Evolutionary conservation across 139 green algal genomes (phyloP), one percentile per base, ranked within the genome.

Genomic region (Eudorina sp.): DNA sequence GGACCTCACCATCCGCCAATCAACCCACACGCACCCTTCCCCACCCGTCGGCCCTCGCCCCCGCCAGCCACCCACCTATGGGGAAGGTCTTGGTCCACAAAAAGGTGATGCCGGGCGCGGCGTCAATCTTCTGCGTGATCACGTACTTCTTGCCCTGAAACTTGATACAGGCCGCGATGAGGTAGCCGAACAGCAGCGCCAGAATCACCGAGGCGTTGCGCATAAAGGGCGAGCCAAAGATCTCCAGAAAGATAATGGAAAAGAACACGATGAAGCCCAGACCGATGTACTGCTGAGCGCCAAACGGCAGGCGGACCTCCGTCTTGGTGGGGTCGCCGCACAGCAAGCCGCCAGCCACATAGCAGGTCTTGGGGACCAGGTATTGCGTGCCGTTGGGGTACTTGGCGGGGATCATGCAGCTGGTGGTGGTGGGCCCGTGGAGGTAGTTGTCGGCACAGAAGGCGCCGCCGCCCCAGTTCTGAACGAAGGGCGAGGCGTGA

Each of bases 211-310:
- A 70, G 29, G 82, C 55, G 85, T 97, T 97, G 34, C 94, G 92
- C 82, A 97, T 90, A 83, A 97, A 97, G 64, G 95, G 95, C 23
- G 88, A 94, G 58, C 95, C 95, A 58, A 97, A 97, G 29, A 97
- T 40, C 89, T 97, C 95, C 45, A 96, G 75, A 14, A 97, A 64
- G 3, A 96, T 70, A 41, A 97, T 91, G 29, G 89, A 88, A 48
- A 92, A 55, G 82, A 95, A 90, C 34, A 95, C 72, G 21, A 90
- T 83, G 64, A 95, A 87, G 18, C 94, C 94, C 53, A 97, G 81
- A 31, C 93, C 94, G 31, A 97, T 72, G 83, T 96, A 97, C 8
- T 92, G 46, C 46, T 68, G 53, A 36, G 58, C 88, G 36, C 95
- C 95, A 60, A 94, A 97, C 6, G 90, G 84, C n/a, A 96, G 89